Conservation (phyloP, 306 rosid species). For the Sphenostylis stenocarpa region DNA sequence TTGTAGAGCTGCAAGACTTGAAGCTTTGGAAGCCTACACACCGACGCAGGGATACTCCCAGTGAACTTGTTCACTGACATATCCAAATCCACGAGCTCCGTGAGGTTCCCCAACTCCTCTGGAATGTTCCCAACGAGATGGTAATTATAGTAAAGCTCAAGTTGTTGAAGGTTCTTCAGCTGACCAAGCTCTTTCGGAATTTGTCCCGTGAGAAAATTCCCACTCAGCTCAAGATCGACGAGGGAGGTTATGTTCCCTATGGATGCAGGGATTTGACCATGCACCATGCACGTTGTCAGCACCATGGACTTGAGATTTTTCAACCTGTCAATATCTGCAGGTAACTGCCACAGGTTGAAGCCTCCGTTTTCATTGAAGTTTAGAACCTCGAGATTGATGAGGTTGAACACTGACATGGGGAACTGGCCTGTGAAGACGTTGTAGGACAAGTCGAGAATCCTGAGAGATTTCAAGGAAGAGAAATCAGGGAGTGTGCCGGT, state of each 20-base stretch:
- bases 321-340: slow-evolving; percentile 45
- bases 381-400: slow-evolving; percentile 62
- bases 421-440: slow-evolving; percentile 68
- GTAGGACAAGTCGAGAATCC: slow-evolving; percentile 71
- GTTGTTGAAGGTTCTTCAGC: slow-evolving; percentile 56
- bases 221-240: slow-evolving; percentile 76
- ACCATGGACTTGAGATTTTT: slow-evolving; percentile 59
- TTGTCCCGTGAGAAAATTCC: slow-evolving; percentile 65
- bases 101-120: slow-evolving; percentile 73
- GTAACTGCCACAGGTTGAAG: slow-evolving; percentile 67
- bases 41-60: slow-evolving; percentile 68
- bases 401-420: slow-evolving; percentile 75
- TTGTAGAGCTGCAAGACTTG: slow-evolving; percentile 84
- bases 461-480: slow-evolving; percentile 57
- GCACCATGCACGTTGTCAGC: slow-evolving; percentile 66
- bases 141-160: slow-evolving; percentile 87
- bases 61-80: slow-evolving; percentile 80
- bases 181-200: slow-evolving; percentile 71
- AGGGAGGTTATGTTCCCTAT: slow-evolving; percentile 81
- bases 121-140: slow-evolving; percentile 67
- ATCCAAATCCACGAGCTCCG: slow-evolving; percentile 72
- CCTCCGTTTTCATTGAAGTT: slow-evolving; percentile 73
- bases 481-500: slow-evolving; percentile 67
- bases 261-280: slow-evolving; percentile 69
- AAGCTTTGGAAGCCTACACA: slow-evolving; percentile 78